Evolutionary conservation across 176 grass and related monocot species (phyloP), one percentile per base, ranked within the genome.

Genomic region (Oropetium thomaeum): DNA sequence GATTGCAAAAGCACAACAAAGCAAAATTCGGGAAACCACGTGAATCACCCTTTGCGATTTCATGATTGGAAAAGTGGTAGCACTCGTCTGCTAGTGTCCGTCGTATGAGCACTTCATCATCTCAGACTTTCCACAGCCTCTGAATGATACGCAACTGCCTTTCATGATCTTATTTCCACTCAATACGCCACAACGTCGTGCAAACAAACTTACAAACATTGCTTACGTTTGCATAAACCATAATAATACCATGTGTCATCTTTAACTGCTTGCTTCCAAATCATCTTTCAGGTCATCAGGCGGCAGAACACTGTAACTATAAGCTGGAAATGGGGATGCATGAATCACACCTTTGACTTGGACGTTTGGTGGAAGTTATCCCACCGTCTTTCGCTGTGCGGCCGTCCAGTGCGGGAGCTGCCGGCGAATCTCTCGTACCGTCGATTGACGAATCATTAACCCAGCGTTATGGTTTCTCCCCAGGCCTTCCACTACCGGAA

Each of bases 401-500:
- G 7, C 70, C 53, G 23, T 47, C 75, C 17, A 67, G 12, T 74
- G 30, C 38, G 75, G 72, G 58, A 76, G 52, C 43, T 42, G 62
- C 42, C 25, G 51, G 37, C 17, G 10, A 29, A 39, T 31, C 27
- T 43, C 68, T 62, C 20, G 9, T 32, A 15, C 40, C 13, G 57
- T 41, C 42, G 40, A 62, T 5, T 42, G 82, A 39, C 14, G 41
- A 17, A 86, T 76, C 54, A 81, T 81, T 76, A 20, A 9, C 39
- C 58, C 75, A 2, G n/a, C 8, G 16, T 61, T 78, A 60, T 87
- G 85, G 74, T 53, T 37, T 87, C 80, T 69, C 61, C 60, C 41
- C 0, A 5, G 68, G 75, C 69, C 80, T 83, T 83, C 80, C 85
- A 83, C 74, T 82, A 74, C 53, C 33, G 4, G 9, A 58, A 20